Percentiles rank a stretch among this genome's conserved stretches.
Conservation (phyloP, 2,329 filamentous ascomycete genomes). For the Neoascochyta sp. region DNA sequence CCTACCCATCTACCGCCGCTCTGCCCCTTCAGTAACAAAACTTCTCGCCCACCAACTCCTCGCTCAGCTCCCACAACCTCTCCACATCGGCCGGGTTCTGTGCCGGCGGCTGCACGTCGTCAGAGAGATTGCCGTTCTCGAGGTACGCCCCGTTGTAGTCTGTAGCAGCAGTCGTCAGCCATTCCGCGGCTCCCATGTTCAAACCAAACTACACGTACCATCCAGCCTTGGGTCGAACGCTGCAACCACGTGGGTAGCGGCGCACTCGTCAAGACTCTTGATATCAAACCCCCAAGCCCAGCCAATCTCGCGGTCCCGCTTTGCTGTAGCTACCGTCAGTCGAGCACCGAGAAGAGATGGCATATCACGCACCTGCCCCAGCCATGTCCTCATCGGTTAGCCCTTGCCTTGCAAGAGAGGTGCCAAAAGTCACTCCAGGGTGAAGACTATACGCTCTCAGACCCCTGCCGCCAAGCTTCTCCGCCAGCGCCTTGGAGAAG, state of each 20-base stretch:
- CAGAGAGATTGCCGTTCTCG: constrained; percentile 19
- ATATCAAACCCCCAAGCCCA: constrained; percentile 18
- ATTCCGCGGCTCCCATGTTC: background rate
- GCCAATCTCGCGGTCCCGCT: constrained; percentile 17
- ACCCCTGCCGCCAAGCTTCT: constrained; percentile 19
- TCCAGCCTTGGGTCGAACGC: constrained; percentile 29
- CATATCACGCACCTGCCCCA: constrained; percentile 10
- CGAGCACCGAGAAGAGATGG: background rate
- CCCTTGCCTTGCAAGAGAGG: constrained; percentile 15
- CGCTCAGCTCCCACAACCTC: constrained; percentile 33
- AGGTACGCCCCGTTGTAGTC: constrained; percentile 27
- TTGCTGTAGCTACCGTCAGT: constrained; percentile 8
- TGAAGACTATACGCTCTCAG: constrained; percentile 29
- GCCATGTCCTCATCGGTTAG: constrained; percentile 20
- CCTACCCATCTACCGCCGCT: no score
- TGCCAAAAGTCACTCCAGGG: constrained; percentile 26
- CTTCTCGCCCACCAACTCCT: constrained; percentile 28
- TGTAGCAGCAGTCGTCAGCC: background rate
- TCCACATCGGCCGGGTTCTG: constrained; percentile 21
- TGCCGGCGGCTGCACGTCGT: constrained; percentile 17
- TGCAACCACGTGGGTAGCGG: constrained; percentile 29
- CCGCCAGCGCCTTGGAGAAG: constrained; percentile 21
- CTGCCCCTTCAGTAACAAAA: constrained; percentile 30
- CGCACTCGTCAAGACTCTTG: constrained; percentile 27
- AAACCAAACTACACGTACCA: constrained; percentile 4